Base-by-base conservation (phyloP, 306 rosid species). In the Rosa chinensis region DNA sequence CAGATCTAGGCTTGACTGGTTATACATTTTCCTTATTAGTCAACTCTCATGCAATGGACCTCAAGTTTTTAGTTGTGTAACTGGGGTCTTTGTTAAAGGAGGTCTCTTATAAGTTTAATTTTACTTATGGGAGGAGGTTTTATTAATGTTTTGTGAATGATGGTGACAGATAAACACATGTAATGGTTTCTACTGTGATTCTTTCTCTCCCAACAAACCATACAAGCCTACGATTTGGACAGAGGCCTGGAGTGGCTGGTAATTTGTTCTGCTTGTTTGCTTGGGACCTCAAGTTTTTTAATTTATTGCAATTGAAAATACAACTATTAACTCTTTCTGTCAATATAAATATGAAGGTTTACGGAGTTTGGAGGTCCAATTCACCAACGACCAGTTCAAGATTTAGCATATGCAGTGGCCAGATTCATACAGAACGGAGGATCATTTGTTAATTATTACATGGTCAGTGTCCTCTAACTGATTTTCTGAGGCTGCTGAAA, bases 161-260 rank as follows among this genome's bases (percentile, higher is more conserved):
- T 50, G 73, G 25, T 87, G 86, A 74, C 89, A 96, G 99, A 96
- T 96, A 79, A 93, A 96, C 87, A 93, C 99, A 5, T 96, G 99
- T 84, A 96, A 96, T 73, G 99, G 99, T 37, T 93, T 96, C 79
- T 96, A 96, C 77, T 96, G 99, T 68, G 96, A 96, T 82, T 35
- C 93, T 78, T 96, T 96, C 85, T 53, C 96, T 79, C 97, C 99
- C 75, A 96, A 96, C 79, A 93, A 73, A 80, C 98, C 99, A 32
- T 86, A 96, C 82, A 96, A 96, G 80, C 99, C 99, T 66, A 82
- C 92, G 62, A 89, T 96, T 43, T 96, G 99, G 99, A 96, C 99
- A 14, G 99, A 96, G 87, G 97, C 99, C 76, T 96, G 99, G 99
- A 96, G 93, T 84, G 99, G 99, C 84, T 96, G 99, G 99, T 96